phyloP scores from a whole-genome alignment of 164 flowering plant species.

The Chimonanthus salicifolius region DNA sequence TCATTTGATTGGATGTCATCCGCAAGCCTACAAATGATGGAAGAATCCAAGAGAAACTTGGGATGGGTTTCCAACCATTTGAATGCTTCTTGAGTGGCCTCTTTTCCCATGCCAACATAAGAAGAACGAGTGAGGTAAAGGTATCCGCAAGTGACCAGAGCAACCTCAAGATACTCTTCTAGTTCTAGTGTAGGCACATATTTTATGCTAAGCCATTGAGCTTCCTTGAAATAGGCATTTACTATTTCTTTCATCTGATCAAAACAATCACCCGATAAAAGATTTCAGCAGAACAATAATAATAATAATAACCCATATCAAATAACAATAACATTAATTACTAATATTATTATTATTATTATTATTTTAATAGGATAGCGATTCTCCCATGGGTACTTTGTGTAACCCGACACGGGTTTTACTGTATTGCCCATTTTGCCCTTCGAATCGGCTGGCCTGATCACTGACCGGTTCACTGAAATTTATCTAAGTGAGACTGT shows the following conservation, averaged over 20 bases:
- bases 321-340: neutral
- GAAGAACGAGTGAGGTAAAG: neutral
- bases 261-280: neutral
- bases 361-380: too few species aligned
- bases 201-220: constrained; percentile 20
- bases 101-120: constrained; percentile 1
- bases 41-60: neutral
- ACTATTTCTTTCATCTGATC: neutral
- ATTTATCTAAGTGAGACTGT: too few species aligned
- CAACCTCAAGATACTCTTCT: constrained; percentile 23
- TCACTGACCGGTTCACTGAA: too few species aligned
- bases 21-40: neutral
- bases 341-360: too few species aligned
- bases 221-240: constrained; percentile 21
- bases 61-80: constrained; percentile 1
- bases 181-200: constrained; percentile 18
- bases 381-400: too few species aligned
- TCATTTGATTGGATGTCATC: neutral
- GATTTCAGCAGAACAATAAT: neutral
- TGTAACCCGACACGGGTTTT: too few species aligned
- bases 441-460: too few species aligned
- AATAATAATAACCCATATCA: neutral
- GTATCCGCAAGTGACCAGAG: neutral
- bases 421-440: too few species aligned
- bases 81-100: neutral